phyloP scores from a whole-genome alignment of 768 basidiomycete species.

The Chalciporus sphaerocephalus region DNA sequence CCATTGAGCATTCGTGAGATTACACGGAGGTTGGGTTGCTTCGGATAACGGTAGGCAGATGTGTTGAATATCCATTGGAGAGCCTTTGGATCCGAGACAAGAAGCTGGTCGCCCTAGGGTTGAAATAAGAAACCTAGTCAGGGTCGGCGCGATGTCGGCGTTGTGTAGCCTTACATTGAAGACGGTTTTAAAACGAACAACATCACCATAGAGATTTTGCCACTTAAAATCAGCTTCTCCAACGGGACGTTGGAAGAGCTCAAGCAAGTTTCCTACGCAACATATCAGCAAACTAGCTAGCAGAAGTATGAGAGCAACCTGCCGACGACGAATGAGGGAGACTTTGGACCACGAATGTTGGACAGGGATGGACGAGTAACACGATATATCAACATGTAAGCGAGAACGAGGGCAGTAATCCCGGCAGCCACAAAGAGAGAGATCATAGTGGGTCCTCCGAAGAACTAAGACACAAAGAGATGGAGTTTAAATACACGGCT shows the following conservation, averaged over 20 bases:
- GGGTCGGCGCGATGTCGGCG: not conserved
- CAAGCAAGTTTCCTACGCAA: constrained; percentile 25
- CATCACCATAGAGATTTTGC: constrained; percentile 27
- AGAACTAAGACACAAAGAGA: not conserved
- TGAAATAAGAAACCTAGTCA: constrained; percentile 8
- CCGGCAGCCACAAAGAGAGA: not conserved
- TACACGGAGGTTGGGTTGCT: constrained; percentile 27
- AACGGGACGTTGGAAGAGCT: constrained; percentile 26
- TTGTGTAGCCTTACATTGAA: constrained; percentile 22
- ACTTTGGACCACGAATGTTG: constrained; percentile 17
- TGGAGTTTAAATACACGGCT: constrained; percentile 2
- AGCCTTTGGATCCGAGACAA: constrained; percentile 48
- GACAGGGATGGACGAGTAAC: constrained; percentile 8
- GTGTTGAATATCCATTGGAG: constrained; percentile 38
- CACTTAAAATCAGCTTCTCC: constrained; percentile 29
- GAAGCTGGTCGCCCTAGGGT: constrained; percentile 40
- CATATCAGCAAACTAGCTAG: constrained; percentile 19
- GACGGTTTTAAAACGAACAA: constrained; percentile 27
- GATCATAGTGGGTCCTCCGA: constrained; percentile 8
- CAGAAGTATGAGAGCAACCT: not conserved
- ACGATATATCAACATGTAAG: not conserved
- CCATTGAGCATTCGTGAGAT: constrained; percentile 24
- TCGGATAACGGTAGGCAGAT: constrained; percentile 41
- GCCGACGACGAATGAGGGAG: constrained; percentile 23
- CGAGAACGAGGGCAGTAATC: constrained; percentile 8